Evolutionary conservation across 1,139 yeast genomes (phyloP).

Genomic region (Yamadazyma kanchanaburiensis): DNA sequence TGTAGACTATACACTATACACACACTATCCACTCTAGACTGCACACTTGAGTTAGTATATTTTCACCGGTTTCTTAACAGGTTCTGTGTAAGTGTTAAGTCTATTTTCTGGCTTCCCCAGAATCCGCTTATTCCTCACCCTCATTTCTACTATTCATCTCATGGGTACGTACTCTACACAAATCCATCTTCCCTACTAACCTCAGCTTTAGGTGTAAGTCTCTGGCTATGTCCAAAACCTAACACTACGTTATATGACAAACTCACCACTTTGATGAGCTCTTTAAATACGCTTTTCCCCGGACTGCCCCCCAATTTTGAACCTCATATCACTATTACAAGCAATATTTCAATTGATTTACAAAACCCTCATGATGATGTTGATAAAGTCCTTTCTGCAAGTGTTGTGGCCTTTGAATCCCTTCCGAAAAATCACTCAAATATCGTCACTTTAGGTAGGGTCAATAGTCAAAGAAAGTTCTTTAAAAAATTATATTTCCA

Average conservation of each 20-base stretch:
- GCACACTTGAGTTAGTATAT: too few species aligned
- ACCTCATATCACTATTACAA: constrained; percentile 76
- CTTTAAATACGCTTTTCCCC: constrained; percentile 67
- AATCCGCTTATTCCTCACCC: too few species aligned
- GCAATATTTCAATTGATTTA: constrained; percentile 48
- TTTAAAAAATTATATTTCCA: constrained; percentile 66
- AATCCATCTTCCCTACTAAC: constrained; percentile 2
- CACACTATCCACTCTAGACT: too few species aligned
- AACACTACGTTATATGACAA: constrained; percentile 56
- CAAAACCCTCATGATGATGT: constrained; percentile 51
- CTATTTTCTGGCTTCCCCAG: too few species aligned
- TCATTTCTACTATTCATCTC: too few species aligned
- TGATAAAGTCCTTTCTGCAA: constrained; percentile 58
- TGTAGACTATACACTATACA: too few species aligned
- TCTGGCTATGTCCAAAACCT: constrained; percentile 74
- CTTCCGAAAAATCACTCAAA: constrained; percentile 36
- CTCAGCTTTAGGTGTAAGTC: constrained; percentile 46
- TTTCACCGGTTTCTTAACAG: too few species aligned
- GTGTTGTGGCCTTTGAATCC: constrained; percentile 60
- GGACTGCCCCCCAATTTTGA: constrained; percentile 63
- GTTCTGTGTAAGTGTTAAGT: too few species aligned
- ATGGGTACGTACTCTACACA: constrained; percentile 5
- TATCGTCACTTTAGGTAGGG: constrained; percentile 36
- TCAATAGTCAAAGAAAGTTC: constrained; percentile 41
- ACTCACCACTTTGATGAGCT: constrained; percentile 56